These are phyloP conservation scores for Trichophaea hybrida DNA, from an alignment of 2,329 filamentous ascomycete species.

Conservation along the genomic window DNA sequence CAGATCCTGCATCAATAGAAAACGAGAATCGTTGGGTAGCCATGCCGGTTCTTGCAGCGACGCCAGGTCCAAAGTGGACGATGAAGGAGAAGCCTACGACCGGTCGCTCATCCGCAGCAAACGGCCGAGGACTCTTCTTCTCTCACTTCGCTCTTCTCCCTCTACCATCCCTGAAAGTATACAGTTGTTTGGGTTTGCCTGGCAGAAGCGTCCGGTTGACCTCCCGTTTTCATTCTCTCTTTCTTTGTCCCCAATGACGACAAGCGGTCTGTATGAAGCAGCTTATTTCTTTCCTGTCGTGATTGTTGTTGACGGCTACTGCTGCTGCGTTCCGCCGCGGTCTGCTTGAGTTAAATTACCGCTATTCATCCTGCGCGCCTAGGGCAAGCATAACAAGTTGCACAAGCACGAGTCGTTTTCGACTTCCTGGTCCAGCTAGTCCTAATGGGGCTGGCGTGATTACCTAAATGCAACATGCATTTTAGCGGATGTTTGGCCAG, in stretches of 20 bases:
- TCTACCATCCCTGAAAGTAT: background rate
- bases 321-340: too few relatives aligned
- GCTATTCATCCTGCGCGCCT: too few relatives aligned
- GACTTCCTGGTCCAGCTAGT: background rate
- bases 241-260: too few relatives aligned
- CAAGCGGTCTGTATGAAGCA: too few relatives aligned
- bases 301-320: too few relatives aligned
- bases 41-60: background rate
- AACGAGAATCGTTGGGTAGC: background rate
- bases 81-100: background rate
- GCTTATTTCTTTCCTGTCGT: too few relatives aligned
- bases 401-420: background rate
- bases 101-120: background rate
- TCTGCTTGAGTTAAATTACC: too few relatives aligned
- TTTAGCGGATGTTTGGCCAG: background rate
- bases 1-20: background rate
- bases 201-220: background rate
- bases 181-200: background rate
- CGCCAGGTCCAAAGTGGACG: constrained; percentile 2
- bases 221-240: background rate
- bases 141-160: background rate
- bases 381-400: too few relatives aligned
- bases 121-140: background rate
- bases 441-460: background rate
- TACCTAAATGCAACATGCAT: background rate